Base-by-base conservation (phyloP, 2,329 filamentous ascomycete species). In the Colletotrichum gloeosporioides region DNA sequence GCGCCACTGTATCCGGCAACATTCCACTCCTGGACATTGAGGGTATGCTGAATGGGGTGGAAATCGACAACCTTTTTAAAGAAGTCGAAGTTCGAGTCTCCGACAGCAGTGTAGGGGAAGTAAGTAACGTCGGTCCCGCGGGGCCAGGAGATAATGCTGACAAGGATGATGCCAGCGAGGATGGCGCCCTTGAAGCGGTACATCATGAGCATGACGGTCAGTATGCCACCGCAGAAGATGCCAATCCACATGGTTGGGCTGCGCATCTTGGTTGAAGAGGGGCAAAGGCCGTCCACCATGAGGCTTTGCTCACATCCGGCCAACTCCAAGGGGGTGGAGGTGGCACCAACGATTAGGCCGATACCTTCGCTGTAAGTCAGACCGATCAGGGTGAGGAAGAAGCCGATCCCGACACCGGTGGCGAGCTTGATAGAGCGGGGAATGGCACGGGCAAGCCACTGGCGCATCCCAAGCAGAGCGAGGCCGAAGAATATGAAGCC, bases 121-220 rank as follows among this genome's bases (percentile, higher is more conserved):
- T 94, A 95, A 8, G 95, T 96, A 73, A 98, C 93, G 1, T 90
- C 83, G 0, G 95, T 96, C 22, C 88, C 86, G 29, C 95, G 91
- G 0, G 95, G 95, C 95, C 95, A 98, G 10, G 95, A 98, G 83
- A 97, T 95, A 84, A 98, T 93, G 78, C 93, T 95, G 73, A 98
- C 95, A 31, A 98, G 90, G 31, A 96, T 83, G 78, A 98, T 97
- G 49, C 95, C 95, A 44, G 92, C 90, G 80, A 98, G 96, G 80
- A 98, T 94, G 73, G 95, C 95, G 74, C 95, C 95, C 86, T 96
- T 96, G 84, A 98, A 92, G 25, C 95, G 93, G 84, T 95, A 98
- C 88, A 96, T 91, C 93, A 96, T 94, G 70, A 98, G 87, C 78
- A 97, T 86, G 36, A 93, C 93, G 1, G 95, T 98, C 65, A 98